Evolutionary conservation across 1,139 yeast species (phyloP), one percentile per base, ranked within the genome.

Genomic region (Geotrichum klebahnii): DNA sequence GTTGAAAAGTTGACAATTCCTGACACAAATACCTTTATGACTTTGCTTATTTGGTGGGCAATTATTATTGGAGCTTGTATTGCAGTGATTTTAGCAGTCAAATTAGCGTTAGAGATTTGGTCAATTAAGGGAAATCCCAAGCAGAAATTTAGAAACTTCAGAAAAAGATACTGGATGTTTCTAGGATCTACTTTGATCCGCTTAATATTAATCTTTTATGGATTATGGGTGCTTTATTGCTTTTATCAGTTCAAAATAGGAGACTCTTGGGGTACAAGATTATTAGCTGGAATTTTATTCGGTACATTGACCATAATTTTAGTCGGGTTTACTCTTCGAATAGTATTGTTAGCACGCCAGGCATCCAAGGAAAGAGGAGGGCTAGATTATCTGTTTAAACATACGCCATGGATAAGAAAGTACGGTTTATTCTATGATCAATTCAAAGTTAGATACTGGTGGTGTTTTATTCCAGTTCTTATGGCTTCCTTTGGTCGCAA

Each of bases 401-500:
- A 66, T 57, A 59, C 65, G 50, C 68, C 67, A 5, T 65, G 67
- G 64, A 55, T 61, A 33, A 54, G 59, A 4, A 58, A 58, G 44
- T 66, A 65, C 44, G 69, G 70, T 5, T 58, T 66, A 3, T 61
- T 66, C 41, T 66, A 66, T 48, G 68, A 67, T 50, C 67, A 64
- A 53, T 66, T 60, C 53, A 57, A 59, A 50, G 54, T 61, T 34
- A 50, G 55, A 43, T 64, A 57, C 51, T 66, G 70, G 70, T 66
- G 70, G 69, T 61, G 61, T 38, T 66, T 66, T 48, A 57, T 66
- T 14, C 58, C 63, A 3, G 45, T 57, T 9, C 36, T 64, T 12
- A 38, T 54, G 23, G 64, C 63, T 1, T 53, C 65, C 5, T 59
- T 66, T 51, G 62, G 59, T 16, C 54, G 69, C 20, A 65, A 65